These are phyloP conservation scores for Globisporangium solare DNA, from an alignment of 352 stramenopile genomes.

Conservation along the genomic window DNA sequence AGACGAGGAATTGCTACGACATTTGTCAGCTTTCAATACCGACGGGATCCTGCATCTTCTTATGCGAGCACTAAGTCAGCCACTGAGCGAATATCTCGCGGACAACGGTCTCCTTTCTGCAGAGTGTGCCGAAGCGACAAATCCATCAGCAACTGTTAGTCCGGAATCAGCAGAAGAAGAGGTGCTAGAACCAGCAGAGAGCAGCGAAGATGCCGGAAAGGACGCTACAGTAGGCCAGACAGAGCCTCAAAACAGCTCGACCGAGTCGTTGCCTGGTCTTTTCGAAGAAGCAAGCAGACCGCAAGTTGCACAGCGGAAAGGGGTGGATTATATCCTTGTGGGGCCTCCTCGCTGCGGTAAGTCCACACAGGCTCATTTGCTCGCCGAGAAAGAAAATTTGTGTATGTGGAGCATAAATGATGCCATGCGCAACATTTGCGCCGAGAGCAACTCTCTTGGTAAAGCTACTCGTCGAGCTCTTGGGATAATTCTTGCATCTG, in stretches of 20 bases:
- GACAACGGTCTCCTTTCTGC: constrained; percentile 32
- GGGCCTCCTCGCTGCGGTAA: constrained; percentile 76
- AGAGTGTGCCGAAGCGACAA: background rate
- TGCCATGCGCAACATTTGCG: constrained; percentile 41
- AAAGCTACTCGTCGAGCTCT: constrained; percentile 29
- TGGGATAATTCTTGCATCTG: constrained; percentile 12
- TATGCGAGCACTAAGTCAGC: constrained; percentile 59
- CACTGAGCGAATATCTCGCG: constrained; percentile 51
- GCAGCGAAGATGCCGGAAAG: background rate
- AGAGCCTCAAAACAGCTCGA: background rate
- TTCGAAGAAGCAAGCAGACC: background rate
- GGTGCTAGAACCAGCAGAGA: background rate
- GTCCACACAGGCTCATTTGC: constrained; percentile 65
- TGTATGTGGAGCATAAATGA: constrained; percentile 70
- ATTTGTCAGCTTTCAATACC: constrained; percentile 45
- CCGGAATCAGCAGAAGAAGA: background rate
- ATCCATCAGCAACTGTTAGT: background rate
- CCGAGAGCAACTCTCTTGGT: constrained; percentile 35
- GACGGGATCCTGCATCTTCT: constrained; percentile 72
- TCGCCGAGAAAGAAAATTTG: constrained; percentile 73
- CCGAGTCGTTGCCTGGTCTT: background rate
- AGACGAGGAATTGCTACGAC: constrained; percentile 82
- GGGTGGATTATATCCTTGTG: constrained; percentile 78
- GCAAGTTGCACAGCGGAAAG: constrained; percentile 18
- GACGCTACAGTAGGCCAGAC: background rate